A percentile compares a stretch with the other conserved stretches of the same genome.
Evolutionary conservation across 306 rosid genomes (phyloP).

Genomic region (Pterocarpus macrocarpus): DNA sequence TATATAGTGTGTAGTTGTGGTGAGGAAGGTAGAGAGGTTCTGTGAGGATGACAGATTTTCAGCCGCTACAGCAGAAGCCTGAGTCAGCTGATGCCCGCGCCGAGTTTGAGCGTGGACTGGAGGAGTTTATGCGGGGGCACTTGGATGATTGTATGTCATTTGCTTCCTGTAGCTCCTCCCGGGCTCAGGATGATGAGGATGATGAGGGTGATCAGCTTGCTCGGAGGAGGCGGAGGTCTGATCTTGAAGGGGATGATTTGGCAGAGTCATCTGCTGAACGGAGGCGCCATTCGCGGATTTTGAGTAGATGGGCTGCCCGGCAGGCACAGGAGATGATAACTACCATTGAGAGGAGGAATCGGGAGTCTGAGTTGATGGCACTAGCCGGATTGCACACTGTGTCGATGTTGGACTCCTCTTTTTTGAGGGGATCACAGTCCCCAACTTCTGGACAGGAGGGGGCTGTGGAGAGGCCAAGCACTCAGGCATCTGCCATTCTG

Average conservation of each 20-base stretch:
- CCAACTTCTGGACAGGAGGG: slow-evolving; percentile 91
- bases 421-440: slow-evolving; percentile 91
- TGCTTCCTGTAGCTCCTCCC: slow-evolving; percentile 92
- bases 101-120: slow-evolving; percentile 87
- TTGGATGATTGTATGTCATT: slow-evolving; percentile 97
- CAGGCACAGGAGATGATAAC: slow-evolving; percentile 99
- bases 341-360: slow-evolving; percentile 95
- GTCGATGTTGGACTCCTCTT: slow-evolving; percentile 95
- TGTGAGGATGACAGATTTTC: slow-evolving; percentile 83
- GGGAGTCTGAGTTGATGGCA: slow-evolving; percentile 96
- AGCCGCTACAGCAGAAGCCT: slow-evolving; percentile 91
- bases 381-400: slow-evolving; percentile 96
- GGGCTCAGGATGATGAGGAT: slow-evolving; percentile 79
- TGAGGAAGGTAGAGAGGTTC: slow-evolving; percentile 47
- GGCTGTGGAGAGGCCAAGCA: slow-evolving; percentile 88
- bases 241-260: slow-evolving; percentile 92
- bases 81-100: slow-evolving; percentile 82
- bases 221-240: slow-evolving; percentile 93
- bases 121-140: slow-evolving; percentile 94
- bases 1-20: slow-evolving; percentile 44
- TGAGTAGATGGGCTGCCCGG: slow-evolving; percentile 96
- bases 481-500: slow-evolving; percentile 89
- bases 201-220: slow-evolving; percentile 91
- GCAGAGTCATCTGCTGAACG: slow-evolving; percentile 94
- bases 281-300: slow-evolving; percentile 84